Evolutionary conservation across 2,329 filamentous ascomycete species (phyloP), one percentile per base, ranked within the genome.

Genomic region (Metarhizium rileyi): DNA sequence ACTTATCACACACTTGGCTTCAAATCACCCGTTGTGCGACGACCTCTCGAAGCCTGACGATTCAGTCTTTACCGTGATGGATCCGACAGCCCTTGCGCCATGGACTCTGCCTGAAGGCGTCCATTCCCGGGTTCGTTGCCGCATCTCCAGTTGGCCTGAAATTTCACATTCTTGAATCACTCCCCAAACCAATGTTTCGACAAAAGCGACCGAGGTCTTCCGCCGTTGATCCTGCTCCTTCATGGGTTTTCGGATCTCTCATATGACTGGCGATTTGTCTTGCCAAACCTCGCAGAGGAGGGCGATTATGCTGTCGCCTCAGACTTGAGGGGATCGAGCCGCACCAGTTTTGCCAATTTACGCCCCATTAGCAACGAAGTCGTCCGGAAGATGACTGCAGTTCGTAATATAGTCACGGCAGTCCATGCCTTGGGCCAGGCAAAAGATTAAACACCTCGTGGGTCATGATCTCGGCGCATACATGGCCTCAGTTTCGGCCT

Each of bases 171-270:
- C 69, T 85, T 18, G 73, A 76, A 56, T 30, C 48, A 4, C 4
- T 50, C 70, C 80, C 16, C 77, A 14, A 61, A 58, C 14, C 57
- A 65, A 20, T n/a, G 33, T 20, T 30, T 36, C 18, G 44, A 14
- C 7, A 16, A n/a, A 10, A 18, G 6, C 16, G 10, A 38, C 18
- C n/a, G 35, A 38, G 6, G 20, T 3, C 27, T 23, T 23, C 70
- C 68, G 6, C 81, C 80, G 1, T 70, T 86, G 10, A 65, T 86
- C 8, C 61, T 86, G 6, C 75, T 84, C 45, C 73, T 78, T 44
- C 83, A 85, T 63, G 83, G 83, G 35, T 87, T 78, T 54, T 83
- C 83, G 2, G 83, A 86, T 59, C 69, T 87, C 2, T 80, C 83
- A 26, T 87, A 76, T 61, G 85, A 82, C 44, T 87, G 83, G 81